Percentiles rank a stretch among this genome's conserved stretches.
Evolutionary conservation across 2,329 filamentous ascomycete species (phyloP).

Genomic region (Alternaria arbusti): DNA sequence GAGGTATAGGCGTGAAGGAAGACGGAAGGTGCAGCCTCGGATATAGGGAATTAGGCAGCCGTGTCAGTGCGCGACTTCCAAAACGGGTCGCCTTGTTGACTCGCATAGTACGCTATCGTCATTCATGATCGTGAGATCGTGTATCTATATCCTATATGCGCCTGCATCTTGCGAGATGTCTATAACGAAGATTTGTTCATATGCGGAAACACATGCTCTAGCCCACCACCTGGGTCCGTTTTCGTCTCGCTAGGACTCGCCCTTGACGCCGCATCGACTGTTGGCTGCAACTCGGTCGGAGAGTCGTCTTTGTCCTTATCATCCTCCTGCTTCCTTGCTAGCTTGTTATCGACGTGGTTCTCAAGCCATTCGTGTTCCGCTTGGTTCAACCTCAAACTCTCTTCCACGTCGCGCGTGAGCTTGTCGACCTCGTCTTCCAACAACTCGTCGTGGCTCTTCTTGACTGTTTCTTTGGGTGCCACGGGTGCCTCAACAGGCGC

Average conservation of each 20-base stretch:
- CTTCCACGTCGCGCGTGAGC: conserved; percentile 64
- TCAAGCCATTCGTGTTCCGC: conserved; percentile 44
- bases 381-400: conserved; percentile 52
- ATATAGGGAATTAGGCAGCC: background rate
- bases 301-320: background rate
- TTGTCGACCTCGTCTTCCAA: conserved; percentile 65
- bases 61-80: background rate
- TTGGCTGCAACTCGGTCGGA: conserved; percentile 4
- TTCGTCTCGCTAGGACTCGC: conserved; percentile 3
- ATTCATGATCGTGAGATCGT: background rate
- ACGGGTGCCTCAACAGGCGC: conserved; percentile 53
- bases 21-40: background rate
- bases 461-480: conserved; percentile 40
- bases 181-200: conserved; percentile 55
- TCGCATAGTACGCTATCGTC: background rate
- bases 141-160: background rate
- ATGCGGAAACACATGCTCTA: conserved; percentile 42
- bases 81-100: background rate
- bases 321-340: conserved; percentile 25
- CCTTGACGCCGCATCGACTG: conserved; percentile 9
- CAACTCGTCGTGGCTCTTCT: conserved; percentile 60
- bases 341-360: conserved; percentile 39
- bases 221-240: conserved; percentile 11
- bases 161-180: background rate
- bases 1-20: background rate